Evolutionary conservation across 2,329 filamentous ascomycete genomes (phyloP), one percentile per base, ranked within the genome.

Genomic region (Parascedosporium putredinis): DNA sequence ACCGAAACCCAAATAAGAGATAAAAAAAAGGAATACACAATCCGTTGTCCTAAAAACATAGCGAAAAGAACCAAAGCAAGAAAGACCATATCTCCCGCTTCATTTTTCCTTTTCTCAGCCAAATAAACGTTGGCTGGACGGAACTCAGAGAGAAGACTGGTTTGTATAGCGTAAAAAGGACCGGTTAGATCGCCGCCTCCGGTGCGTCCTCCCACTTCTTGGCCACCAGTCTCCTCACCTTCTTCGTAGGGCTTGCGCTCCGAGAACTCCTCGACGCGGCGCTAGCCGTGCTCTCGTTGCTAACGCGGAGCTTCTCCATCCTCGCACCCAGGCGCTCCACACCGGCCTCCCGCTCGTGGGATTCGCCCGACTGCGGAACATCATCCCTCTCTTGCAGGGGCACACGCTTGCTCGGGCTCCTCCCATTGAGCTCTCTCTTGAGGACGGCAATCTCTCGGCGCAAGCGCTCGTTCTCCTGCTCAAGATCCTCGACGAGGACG

Each of bases 381-480:
- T 78, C 75, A 20, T 75, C 74, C 4, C 77, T 65, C 60, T 81
- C 78, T 47, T 68, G 68, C 1, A 81, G 68, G 1, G 78, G 77
- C 49, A 67, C 64, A 31, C 78, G 68, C 64, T 79, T 84, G 3
- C 71, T 78, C 0, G 84, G 84, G 50, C 81, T 88, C 49, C 79
- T 74, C 12, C 70, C 72, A 0, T 70, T 69, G 5, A 88, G 60
- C 64, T 89, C 84, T 31, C 84, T 75, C 60, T 81, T 81, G 22
- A 90, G 63, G 2, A 80, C 69, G 1, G 72, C 72, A 18, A 88
- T 71, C 58, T 85, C 84, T 22, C 76, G 74, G 12, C 81, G 74
- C 33, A 91, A 70, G 3, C 77, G 71, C 53, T 86, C 81, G 50
- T 89, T 88, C 60, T 90, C 86, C 46, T 79, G 67, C 58, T 86